Base-by-base conservation (phyloP, 441 rosid genomes). In the Populus tomentosa region DNA sequence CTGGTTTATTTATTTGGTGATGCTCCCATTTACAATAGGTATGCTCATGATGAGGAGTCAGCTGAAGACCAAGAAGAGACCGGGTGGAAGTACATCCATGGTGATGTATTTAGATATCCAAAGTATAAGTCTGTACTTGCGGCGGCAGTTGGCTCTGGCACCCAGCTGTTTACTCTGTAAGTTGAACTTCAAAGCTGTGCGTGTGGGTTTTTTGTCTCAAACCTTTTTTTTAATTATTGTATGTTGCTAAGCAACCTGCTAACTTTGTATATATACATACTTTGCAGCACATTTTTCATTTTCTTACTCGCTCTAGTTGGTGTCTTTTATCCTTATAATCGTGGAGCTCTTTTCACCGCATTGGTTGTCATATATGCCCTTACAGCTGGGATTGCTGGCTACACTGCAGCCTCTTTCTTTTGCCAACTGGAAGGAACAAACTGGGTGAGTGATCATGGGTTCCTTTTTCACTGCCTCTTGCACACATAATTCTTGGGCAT, bases 341-440 rank as follows among this genome's bases (percentile, higher is more conserved):
- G 93, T 10, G 94, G 94, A 76, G 94, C 94, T 73, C 83, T 90
- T 28, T 90, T 89, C 73, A 90, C 94, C 1, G 94, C 94, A n/a
- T 80, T 90, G 77, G 94, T 90, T 32, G 89, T 90, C 77, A 86
- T 90, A 70, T 88, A 90, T 32, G 92, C 91, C 10, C 92, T 90
- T 10, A 89, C 94, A 24, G 89, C 94, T 35, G 94, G 92, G 24
- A 89, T 88, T 71, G 91, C 94, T 0, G 94, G 94, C 70, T 90
- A 89, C 67, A 84, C 87, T 10, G 89, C 94, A 30, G 79, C 94
- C 42, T 86, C 94, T 67, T 90, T 90, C 88, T 90, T 88, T 78
- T 86, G 91, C 82, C 92, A 89, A 78, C 94, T 90, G 69, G 94
- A 90, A 84, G 93, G 94, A 76, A 82, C 67, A 23, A 89, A 88